Evolutionary conservation across 345 rosid genomes (phyloP).

Genomic region (Arabidopsis arenosa): DNA sequence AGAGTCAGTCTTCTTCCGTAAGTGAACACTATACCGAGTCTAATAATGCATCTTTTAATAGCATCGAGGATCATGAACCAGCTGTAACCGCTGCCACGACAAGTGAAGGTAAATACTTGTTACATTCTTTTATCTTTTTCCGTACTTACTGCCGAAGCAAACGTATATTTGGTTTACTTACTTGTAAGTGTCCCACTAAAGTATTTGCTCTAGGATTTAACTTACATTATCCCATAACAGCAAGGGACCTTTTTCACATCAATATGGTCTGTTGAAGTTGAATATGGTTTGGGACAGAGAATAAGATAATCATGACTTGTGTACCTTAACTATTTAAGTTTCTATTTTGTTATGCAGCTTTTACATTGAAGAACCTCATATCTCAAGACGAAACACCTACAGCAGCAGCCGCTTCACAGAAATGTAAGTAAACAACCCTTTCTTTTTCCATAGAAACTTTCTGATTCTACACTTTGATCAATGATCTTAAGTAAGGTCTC

Average conservation of each 20-base stretch:
- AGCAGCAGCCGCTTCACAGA: conserved; percentile 60
- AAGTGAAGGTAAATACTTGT: conserved; percentile 55
- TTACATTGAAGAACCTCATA: conserved; percentile 86
- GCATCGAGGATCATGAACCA: conserved; percentile 49
- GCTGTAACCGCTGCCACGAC: conserved; percentile 41
- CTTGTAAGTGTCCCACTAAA: not conserved
- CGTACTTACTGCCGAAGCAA: conserved; percentile 13
- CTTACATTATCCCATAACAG: conserved; percentile 14
- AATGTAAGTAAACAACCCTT: conserved; percentile 61
- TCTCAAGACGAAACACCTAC: conserved; percentile 80
- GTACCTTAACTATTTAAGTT: conserved; percentile 1
- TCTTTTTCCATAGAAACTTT: no score
- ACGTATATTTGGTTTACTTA: not conserved
- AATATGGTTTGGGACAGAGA: not conserved
- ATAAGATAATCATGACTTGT: not conserved
- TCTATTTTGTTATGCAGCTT: conserved; percentile 54
- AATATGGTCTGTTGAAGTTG: conserved; percentile 4
- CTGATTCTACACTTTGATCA: conserved; percentile 4
- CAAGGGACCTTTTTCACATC: conserved; percentile 16
- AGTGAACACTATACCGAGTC: conserved; percentile 53
- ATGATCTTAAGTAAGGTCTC: conserved; percentile 1
- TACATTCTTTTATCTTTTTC: not conserved
- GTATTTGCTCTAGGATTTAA: conserved; percentile 2
- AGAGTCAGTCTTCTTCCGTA: conserved; percentile 60
- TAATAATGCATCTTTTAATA: conserved; percentile 39